Evolutionary conservation across 352 stramenopile genomes (phyloP).

Genomic region (Blastocystis sp.): DNA sequence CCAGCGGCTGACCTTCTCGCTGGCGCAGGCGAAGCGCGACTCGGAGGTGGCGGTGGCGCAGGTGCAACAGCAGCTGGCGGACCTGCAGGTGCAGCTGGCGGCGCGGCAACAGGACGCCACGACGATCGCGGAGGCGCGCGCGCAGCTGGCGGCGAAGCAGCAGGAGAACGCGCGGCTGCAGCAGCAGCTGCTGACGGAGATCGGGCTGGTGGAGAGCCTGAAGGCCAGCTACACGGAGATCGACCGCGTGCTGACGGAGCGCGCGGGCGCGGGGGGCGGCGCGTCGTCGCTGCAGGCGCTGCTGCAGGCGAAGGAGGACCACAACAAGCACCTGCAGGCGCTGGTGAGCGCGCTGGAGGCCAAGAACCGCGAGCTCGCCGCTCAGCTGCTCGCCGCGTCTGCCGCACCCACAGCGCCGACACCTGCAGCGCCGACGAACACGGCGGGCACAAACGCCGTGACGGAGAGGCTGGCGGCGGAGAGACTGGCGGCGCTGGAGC

Average conservation of each 20-base stretch:
- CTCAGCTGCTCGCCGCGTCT: background rate
- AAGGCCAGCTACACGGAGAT: conserved; percentile 33
- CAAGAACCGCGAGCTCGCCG: conserved; percentile 21
- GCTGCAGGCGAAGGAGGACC: conserved; percentile 41
- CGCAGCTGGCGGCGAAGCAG: conserved; percentile 34
- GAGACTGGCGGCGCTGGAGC: background rate
- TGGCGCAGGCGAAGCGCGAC: conserved; percentile 11
- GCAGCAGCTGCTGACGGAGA: conserved; percentile 56
- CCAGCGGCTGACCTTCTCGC: conserved; percentile 25
- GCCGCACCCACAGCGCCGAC: background rate
- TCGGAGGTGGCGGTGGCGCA: background rate
- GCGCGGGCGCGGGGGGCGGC: background rate
- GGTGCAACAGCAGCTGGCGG: conserved; percentile 4
- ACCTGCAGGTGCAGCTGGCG: conserved; percentile 18
- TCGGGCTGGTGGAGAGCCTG: conserved; percentile 57
- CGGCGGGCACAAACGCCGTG: too few relatives aligned
- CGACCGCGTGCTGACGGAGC: conserved; percentile 7
- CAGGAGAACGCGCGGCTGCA: conserved; percentile 34
- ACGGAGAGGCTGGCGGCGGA: background rate
- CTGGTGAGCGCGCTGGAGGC: conserved; percentile 22
- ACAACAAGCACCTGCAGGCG: conserved; percentile 53
- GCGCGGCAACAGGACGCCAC: background rate
- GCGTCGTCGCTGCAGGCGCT: conserved; percentile 1
- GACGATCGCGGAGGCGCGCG: background rate
- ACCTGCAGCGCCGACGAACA: too few relatives aligned